Percentiles rank a stretch among this genome's conserved stretches.
Conservation (phyloP, 75 land plant genomes). For the Selaginella moellendorffii region DNA sequence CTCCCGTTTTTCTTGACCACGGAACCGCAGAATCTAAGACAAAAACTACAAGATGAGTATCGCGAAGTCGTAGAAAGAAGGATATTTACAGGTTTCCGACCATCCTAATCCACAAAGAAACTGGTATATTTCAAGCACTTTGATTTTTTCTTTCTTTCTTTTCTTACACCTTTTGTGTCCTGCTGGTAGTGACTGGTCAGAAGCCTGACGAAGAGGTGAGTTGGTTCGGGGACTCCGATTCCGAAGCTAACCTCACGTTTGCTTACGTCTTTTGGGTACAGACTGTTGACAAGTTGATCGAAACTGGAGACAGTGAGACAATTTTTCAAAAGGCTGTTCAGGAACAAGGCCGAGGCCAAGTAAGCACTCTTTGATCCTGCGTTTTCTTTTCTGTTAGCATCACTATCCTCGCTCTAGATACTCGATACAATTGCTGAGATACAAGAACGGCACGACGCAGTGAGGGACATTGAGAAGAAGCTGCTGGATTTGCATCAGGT, state of each 20-base stretch:
- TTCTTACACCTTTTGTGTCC: background rate
- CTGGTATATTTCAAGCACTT: no score
- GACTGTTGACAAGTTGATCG: conserved; percentile 82
- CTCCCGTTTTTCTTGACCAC: background rate
- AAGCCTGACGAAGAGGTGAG: conserved; percentile 8
- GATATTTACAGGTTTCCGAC: conserved; percentile 56
- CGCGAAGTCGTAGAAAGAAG: conserved; percentile 89
- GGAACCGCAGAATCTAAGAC: conserved; percentile 36
- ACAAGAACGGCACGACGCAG: conserved; percentile 93
- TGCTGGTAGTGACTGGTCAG: conserved; percentile 5
- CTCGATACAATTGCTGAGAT: conserved; percentile 92
- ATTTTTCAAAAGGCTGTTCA: conserved; percentile 91
- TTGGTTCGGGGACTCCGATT: background rate
- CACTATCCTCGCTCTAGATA: conserved; percentile 20
- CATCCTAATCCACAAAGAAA: background rate
- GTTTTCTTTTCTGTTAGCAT: background rate
- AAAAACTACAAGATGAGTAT: conserved; percentile 62
- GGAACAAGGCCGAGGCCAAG: conserved; percentile 33
- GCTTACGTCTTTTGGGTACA: conserved; percentile 9
- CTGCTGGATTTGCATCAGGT: conserved; percentile 93
- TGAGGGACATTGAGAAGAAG: conserved; percentile 72
- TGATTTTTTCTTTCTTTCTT: no score
- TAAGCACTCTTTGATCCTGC: background rate
- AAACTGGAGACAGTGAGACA: conserved; percentile 88
- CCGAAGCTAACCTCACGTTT: background rate